Evolutionary conservation across 192 early-diverging fungal species (phyloP).

Genomic region (Coemansia sp.): DNA sequence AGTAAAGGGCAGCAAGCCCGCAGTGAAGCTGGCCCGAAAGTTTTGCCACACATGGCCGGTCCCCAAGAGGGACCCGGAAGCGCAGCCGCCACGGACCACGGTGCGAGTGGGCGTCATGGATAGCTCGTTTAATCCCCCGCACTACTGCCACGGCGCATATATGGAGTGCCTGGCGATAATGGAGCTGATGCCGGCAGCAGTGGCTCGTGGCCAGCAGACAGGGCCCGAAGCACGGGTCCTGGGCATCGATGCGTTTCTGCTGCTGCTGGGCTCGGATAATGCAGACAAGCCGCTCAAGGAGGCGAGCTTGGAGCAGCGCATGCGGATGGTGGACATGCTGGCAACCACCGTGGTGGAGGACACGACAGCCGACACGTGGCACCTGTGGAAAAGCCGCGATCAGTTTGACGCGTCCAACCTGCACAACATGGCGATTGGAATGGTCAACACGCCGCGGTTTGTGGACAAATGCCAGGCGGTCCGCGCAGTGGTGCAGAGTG

Average conservation of each 20-base stretch:
- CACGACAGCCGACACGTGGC: slow-evolving; percentile 40
- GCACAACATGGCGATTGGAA: slow-evolving; percentile 55
- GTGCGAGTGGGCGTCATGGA: slow-evolving; percentile 60
- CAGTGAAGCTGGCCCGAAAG: slow-evolving; percentile 26
- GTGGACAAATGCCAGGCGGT: slow-evolving; percentile 61
- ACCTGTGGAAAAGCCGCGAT: slow-evolving; percentile 33
- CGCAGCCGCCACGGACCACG: not conserved
- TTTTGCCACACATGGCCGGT: slow-evolving; percentile 35
- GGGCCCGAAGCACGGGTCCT: slow-evolving; percentile 19
- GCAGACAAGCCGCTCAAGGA: slow-evolving; percentile 66
- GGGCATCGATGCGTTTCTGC: slow-evolving; percentile 59
- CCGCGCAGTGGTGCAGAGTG: slow-evolving; percentile 10
- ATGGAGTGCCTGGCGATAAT: slow-evolving; percentile 36
- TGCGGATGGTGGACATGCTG: slow-evolving; percentile 70
- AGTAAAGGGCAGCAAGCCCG: not conserved
- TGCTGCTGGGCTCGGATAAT: slow-evolving; percentile 66
- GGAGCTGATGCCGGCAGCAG: slow-evolving; percentile 15
- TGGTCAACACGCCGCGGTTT: slow-evolving; percentile 63
- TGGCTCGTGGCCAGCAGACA: slow-evolving; percentile 6
- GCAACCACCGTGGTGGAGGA: slow-evolving; percentile 40
- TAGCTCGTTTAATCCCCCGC: slow-evolving; percentile 74
- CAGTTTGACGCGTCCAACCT: slow-evolving; percentile 31
- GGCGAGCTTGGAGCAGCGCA: slow-evolving; percentile 58
- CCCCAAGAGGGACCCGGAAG: not conserved
- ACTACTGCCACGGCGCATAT: slow-evolving; percentile 54